These are phyloP conservation scores for Ophiostoma piceae DNA, from an alignment of 2,329 filamentous ascomycete species.

Conservation along the genomic window DNA sequence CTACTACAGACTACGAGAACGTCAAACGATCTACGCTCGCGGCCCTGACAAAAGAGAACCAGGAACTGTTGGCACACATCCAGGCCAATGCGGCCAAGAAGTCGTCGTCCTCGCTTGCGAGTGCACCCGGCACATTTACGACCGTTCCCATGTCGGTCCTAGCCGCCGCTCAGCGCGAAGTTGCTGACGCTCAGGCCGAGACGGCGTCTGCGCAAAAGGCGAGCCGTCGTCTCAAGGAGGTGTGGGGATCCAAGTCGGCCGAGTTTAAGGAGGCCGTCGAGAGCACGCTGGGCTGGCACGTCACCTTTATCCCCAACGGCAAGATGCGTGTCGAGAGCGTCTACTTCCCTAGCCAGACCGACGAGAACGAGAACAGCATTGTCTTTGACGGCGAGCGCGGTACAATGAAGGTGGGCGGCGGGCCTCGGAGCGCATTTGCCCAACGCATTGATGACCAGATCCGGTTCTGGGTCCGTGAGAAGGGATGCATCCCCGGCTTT, in stretches of 20 bases:
- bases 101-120: not conserved
- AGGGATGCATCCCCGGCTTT: constrained; percentile 90
- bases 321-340: constrained; percentile 87
- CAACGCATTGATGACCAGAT: constrained; percentile 78
- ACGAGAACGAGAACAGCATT: constrained; percentile 67
- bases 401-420: constrained; percentile 96
- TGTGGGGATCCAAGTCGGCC: constrained; percentile 77
- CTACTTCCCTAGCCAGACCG: constrained; percentile 65
- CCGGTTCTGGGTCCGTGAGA: constrained; percentile 91
- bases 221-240: constrained; percentile 79
- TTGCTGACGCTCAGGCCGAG: constrained; percentile 65
- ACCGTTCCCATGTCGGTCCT: constrained; percentile 73
- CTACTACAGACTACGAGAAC: constrained; percentile 77
- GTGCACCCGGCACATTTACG: constrained; percentile 38
- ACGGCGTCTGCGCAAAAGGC: constrained; percentile 74
- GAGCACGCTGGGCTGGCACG: constrained; percentile 84
- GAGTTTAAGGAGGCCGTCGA: constrained; percentile 96
- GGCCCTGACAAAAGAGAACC: constrained; percentile 76
- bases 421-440: constrained; percentile 80
- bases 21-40: constrained; percentile 76
- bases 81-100: constrained; percentile 35
- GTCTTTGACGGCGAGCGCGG: constrained; percentile 91
- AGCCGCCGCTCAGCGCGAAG: constrained; percentile 66
- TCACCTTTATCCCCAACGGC: constrained; percentile 95
- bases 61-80: constrained; percentile 71